These are phyloP conservation scores for Fragaria iinumae DNA, from an alignment of 306 rosid genomes.

Conservation along the genomic window DNA sequence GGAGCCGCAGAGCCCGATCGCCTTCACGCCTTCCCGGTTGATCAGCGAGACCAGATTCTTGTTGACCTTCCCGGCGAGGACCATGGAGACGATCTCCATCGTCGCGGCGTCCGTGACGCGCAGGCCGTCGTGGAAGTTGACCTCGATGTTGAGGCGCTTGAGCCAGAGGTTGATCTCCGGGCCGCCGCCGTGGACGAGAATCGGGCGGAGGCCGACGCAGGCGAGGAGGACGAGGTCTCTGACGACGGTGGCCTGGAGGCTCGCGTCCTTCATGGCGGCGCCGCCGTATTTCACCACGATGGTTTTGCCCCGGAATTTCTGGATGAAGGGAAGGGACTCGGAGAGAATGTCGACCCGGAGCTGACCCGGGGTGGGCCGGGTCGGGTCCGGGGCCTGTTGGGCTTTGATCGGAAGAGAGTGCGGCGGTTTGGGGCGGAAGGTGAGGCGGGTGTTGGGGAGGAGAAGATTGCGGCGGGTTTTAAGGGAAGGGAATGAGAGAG, in stretches of 20 bases:
- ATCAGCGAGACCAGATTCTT: slow-evolving; percentile 70
- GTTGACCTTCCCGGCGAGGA: slow-evolving; percentile 82
- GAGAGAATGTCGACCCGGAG: slow-evolving; percentile 89
- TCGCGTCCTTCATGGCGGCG: slow-evolving; percentile 86
- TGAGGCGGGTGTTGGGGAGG: neutral
- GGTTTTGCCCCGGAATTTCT: slow-evolving; percentile 88
- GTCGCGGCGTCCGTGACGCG: slow-evolving; percentile 83
- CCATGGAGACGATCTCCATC: slow-evolving; percentile 98
- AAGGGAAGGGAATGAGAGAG: slow-evolving; percentile 26
- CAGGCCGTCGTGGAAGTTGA: slow-evolving; percentile 81
- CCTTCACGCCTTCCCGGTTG: slow-evolving; percentile 76
- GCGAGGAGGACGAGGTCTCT: slow-evolving; percentile 92
- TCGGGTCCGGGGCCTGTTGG: slow-evolving; percentile 19
- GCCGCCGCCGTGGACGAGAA: slow-evolving; percentile 92
- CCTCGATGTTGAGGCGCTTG: slow-evolving; percentile 71
- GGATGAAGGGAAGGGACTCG: slow-evolving; percentile 93
- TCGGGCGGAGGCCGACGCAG: slow-evolving; percentile 81
- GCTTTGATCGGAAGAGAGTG: slow-evolving; percentile 25
- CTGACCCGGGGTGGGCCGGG: slow-evolving; percentile 45
- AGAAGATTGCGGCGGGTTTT: neutral
- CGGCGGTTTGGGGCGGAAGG: slow-evolving; percentile 13
- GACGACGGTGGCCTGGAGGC: slow-evolving; percentile 80
- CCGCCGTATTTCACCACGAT: slow-evolving; percentile 92
- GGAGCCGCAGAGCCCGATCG: slow-evolving; percentile 80
- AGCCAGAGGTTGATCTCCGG: slow-evolving; percentile 95